Base-by-base conservation (phyloP, 257 asterid species). In the Dorcoceras hygrometricum region DNA sequence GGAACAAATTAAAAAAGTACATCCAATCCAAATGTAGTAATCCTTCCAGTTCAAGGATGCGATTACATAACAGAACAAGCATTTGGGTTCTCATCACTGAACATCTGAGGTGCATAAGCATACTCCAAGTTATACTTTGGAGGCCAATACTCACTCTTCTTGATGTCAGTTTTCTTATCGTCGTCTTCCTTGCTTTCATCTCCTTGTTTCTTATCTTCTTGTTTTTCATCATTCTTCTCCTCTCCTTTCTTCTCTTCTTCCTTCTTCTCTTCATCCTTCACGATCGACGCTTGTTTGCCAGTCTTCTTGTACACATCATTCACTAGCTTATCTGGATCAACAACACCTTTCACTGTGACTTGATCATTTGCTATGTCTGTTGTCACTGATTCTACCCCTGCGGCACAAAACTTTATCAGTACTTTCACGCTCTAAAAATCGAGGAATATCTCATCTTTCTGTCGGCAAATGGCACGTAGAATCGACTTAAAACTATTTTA, bases 11-110 rank as follows among this genome's bases (percentile, higher is more conserved):
- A 11, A 39, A 62, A 24, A 34, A 68, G 19, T 10, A 29, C 56
- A 29, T 4, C n/a, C n/a, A n/a, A 26, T 34, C 9, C 11, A 14
- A 23, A 57, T 36, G 36, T 51, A 16, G 20, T 18, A 46, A 22
- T 46, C 54, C 54, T 46, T 4, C 8, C 5, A 18, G n/a, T n/a
- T n/a, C n/a, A 1, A 22, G 8, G 43, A 63, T 25, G 46, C 20
- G 32, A n/a, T 83, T 76, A 91, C 96, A 87, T 85, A 27, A 89
- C 65, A 59, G 70, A 62, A 80, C 96, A 91, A 61, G 98, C 98
- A 69, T 91, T 72, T 1, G 98, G 95, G 62, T 91, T 91, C 69
- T 89, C 96, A 57, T 91, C 98, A 28, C 96, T 91, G 87, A 89
- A 91, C n/a, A 89, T 20, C 68, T 89, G 89, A 74, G 94, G 95